Evolutionary conservation across 2,329 filamentous ascomycete genomes (phyloP), one percentile per base, ranked within the genome.

Genomic region (Alternaria gaisen): DNA sequence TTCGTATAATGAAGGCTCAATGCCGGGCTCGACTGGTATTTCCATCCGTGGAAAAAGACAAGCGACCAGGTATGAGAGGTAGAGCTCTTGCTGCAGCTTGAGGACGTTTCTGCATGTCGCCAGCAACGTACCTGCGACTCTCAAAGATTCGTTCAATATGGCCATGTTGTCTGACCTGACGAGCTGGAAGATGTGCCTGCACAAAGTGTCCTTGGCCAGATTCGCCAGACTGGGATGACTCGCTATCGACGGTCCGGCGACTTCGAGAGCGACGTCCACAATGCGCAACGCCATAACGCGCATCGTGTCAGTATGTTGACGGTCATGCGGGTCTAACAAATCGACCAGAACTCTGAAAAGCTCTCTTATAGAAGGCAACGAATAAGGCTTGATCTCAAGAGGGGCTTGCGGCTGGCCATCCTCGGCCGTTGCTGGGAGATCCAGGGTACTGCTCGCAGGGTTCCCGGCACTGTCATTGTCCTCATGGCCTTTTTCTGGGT

Each of bases 201-300:
- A 99, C 24, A 99, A 83, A 24, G 93, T 92, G 77, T 99, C 94
- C 77, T 97, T 93, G 0, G 95, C 95, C 57, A 99, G 86, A 5
- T 87, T 88, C 11, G 94, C 94, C 53, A 99, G 83, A 59, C 91
- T 92, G 6, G 94, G 94, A 76, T 99, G 95, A 65, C 91, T 91
- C 50, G 94, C 92, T 74, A 99, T 97, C 8, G 94, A 97, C 4
- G 95, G 94, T 0, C 95, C 95, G 2, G 95, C 93, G 59, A 99
- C 94, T 80, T 99, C 95, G 22, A 99, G 86, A 2, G 95, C 95
- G 44, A 99, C 95, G 77, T 99, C 95, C 56, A 99, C 95, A 65
- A 99, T 98, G 43, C 95, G 89, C 67, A 99, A 82, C 18, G 95
- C 95, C 94, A 99, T 99, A 41, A 99, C 93, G 69, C 94, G 88